Evolutionary conservation across 345 rosid species (phyloP).

Genomic region (Eucalyptus caleyi): DNA sequence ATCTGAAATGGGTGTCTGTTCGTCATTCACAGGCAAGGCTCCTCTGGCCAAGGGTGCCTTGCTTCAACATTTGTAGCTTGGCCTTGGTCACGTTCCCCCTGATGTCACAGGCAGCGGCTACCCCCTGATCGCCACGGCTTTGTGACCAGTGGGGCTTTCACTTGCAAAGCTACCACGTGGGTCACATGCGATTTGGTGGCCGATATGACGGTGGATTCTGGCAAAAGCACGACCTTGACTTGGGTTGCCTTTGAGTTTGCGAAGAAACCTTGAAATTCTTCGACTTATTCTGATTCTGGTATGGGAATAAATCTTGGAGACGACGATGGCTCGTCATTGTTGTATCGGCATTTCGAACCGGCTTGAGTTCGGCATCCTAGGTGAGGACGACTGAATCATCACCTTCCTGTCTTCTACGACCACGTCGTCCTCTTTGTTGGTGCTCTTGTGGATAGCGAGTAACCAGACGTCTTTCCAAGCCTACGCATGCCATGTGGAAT

Average conservation of each 20-base stretch:
- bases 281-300: constrained; percentile 13
- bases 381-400: constrained; percentile 4
- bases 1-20: too few relatives aligned
- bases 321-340: constrained; percentile 66
- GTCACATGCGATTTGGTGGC: constrained; percentile 39
- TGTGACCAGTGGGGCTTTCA: constrained; percentile 53
- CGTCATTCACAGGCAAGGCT: neutral
- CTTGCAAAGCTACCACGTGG: constrained; percentile 43
- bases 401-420: constrained; percentile 18
- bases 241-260: neutral
- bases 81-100: constrained; percentile 41
- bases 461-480: constrained; percentile 57
- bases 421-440: neutral
- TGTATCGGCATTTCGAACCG: constrained; percentile 31
- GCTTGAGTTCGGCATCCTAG: neutral
- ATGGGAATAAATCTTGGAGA: constrained; percentile 32
- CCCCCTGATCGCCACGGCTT: neutral
- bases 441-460: constrained; percentile 22
- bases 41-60: neutral
- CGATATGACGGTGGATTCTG: constrained; percentile 61
- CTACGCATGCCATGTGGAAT: constrained; percentile 41
- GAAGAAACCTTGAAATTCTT: constrained; percentile 29
- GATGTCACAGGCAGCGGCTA: constrained; percentile 23
- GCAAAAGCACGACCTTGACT: constrained; percentile 38
- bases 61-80: constrained; percentile 55